These are phyloP conservation scores for Alnus rubra DNA, from an alignment of 306 rosid species.

Conservation along the genomic window DNA sequence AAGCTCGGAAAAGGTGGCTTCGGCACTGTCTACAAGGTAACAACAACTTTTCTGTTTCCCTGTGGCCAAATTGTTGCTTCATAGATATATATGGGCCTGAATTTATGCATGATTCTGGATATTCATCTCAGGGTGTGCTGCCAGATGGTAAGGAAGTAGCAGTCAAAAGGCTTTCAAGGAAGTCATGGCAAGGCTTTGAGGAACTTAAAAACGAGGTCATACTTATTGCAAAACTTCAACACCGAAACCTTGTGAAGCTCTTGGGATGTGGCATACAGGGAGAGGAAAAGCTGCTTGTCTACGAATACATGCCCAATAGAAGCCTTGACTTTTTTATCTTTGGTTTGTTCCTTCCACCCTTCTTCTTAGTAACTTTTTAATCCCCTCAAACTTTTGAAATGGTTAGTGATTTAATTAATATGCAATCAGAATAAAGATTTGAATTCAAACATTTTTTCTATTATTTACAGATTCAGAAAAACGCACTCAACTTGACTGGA, in stretches of 20 bases:
- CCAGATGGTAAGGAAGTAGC: conserved; percentile 56
- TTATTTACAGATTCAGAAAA: conserved; percentile 14
- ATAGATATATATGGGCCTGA: background rate
- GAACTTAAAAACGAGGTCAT: conserved; percentile 66
- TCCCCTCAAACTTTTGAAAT: too few species aligned
- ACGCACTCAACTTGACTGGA: conserved; percentile 23
- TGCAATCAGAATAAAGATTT: too few species aligned
- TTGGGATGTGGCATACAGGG: conserved; percentile 51
- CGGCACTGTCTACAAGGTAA: conserved; percentile 56
- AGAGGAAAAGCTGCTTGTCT: conserved; percentile 62
- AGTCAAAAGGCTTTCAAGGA: conserved; percentile 55
- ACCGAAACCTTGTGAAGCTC: conserved; percentile 60
- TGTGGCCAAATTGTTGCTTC: background rate
- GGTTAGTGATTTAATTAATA: too few species aligned
- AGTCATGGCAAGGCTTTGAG: conserved; percentile 54
- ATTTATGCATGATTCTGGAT: background rate
- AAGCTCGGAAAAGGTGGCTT: conserved; percentile 73
- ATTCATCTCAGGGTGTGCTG: conserved; percentile 42
- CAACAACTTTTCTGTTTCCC: background rate
- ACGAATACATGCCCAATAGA: conserved; percentile 67
- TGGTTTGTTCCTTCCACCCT: conserved; percentile 29
- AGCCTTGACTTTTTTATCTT: conserved; percentile 62
- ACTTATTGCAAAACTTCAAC: conserved; percentile 61
- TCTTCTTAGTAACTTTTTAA: background rate
- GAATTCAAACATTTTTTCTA: too few species aligned